phyloP scores from a whole-genome alignment of 164 flowering plant species.

The Vitis rupestris region DNA sequence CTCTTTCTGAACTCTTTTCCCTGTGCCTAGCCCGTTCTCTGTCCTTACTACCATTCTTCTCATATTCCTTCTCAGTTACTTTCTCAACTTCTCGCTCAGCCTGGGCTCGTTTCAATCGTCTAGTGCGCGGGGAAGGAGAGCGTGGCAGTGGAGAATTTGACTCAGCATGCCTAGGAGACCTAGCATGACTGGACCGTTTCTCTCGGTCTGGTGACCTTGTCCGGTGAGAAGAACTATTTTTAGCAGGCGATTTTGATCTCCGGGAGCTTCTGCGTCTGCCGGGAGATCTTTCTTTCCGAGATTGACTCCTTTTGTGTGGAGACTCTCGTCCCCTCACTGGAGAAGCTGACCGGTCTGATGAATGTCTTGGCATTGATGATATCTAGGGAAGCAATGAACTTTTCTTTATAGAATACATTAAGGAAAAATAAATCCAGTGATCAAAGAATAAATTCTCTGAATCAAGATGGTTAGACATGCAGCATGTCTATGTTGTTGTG shows the following conservation, averaged over 20 bases:
- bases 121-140: conserved; percentile 56
- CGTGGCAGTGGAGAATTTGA: conserved; percentile 15
- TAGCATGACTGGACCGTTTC: conserved; percentile 15
- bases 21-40: conserved; percentile 31
- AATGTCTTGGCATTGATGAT: conserved; percentile 23
- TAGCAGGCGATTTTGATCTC: conserved; percentile 32
- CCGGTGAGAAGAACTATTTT: conserved; percentile 10
- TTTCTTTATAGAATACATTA: too few species aligned
- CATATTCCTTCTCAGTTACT: conserved; percentile 21
- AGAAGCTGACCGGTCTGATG: conserved; percentile 27
- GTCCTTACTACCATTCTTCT: conserved; percentile 26
- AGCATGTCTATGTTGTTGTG: too few species aligned
- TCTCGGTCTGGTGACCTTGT: conserved; percentile 16
- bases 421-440: too few species aligned
- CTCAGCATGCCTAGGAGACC: conserved; percentile 20
- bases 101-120: conserved; percentile 39
- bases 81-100: conserved; percentile 33
- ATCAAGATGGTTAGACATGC: too few species aligned
- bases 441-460: too few species aligned
- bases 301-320: conserved; percentile 38
- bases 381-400: background rate
- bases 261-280: conserved; percentile 39
- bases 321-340: conserved; percentile 34
- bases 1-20: conserved; percentile 33
- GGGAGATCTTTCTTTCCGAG: conserved; percentile 44